Base-by-base conservation (phyloP, 805 yeast species). In the Debaryomyces maramus region DNA sequence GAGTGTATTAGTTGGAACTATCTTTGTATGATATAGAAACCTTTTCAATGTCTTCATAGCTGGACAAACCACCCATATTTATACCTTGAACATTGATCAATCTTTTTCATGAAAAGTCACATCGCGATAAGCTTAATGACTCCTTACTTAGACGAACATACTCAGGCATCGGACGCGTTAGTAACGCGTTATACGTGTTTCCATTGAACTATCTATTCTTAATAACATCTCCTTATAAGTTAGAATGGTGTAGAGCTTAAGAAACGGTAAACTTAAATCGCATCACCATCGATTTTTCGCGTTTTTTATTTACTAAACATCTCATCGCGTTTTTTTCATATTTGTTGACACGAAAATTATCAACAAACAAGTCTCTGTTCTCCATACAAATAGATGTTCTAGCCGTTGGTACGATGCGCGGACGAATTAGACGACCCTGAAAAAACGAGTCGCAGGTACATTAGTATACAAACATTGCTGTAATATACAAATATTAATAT, bases 61-160 rank as follows among this genome's bases (percentile, higher is more conserved):
- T 16, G 46, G 49, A 29, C 34, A 41, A 41, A 43, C 32, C 48
- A 35, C 19, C 20, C 22, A 32, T 42, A 45, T 50, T 47, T 50
- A 50, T 50, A 50, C 48, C 36, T 41, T 24, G n/a, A 16, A 15
- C 17, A 11, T 27, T 6, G 28, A 24, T 24, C 11, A 10, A 24
- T 24, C n/a, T 24, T 24, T 22, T 24, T 24, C 28, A 15, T 24
- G 11, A 24, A 24, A 24, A n/a, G n/a, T n/a, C n/a, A n/a, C n/a
- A n/a, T n/a, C n/a, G n/a, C n/a, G n/a, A n/a, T n/a, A n/a, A n/a
- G n/a, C n/a, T n/a, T n/a, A n/a, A n/a, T n/a, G n/a, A n/a, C n/a
- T n/a, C n/a, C n/a, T n/a, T n/a, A n/a, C n/a, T n/a, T n/a, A n/a
- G n/a, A n/a, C 28, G 15, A 24, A 24, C 11, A 24, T n/a, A 15